A percentile compares a stretch with the other conserved stretches of the same genome.
Conservation (phyloP, 1,284 basidiomycete genomes). For the Afroboletus lepidellus region DNA sequence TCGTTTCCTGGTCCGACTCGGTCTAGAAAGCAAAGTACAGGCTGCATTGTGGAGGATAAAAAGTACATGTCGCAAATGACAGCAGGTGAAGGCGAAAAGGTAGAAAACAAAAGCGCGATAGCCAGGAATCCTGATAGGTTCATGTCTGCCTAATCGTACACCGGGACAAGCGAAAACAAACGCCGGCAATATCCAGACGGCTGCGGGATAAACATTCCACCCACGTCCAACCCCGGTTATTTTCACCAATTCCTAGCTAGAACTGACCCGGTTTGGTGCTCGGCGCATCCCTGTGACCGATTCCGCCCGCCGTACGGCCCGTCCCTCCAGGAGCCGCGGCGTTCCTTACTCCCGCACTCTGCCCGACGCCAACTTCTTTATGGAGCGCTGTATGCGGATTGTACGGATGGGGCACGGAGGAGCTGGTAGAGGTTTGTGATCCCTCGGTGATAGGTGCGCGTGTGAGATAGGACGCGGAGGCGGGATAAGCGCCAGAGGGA, state of each 20-base stretch:
- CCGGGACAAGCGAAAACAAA: slow-evolving; percentile 10
- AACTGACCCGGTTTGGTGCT: slow-evolving; percentile 38
- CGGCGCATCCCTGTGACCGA: slow-evolving; percentile 35
- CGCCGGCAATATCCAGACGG: neutral
- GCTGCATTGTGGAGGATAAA: neutral
- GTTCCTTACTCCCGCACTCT: slow-evolving; percentile 46
- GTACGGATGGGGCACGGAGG: slow-evolving; percentile 43
- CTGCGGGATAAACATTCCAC: neutral
- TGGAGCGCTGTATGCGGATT: slow-evolving; percentile 40
- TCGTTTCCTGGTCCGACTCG: neutral
- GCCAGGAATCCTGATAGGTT: neutral
- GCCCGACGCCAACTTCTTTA: slow-evolving; percentile 44
- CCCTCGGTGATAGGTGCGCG: slow-evolving; percentile 39
- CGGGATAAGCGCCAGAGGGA: slow-evolving; percentile 65
- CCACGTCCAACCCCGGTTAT: slow-evolving; percentile 14
- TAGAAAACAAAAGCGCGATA: slow-evolving; percentile 15
- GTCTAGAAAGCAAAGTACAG: neutral
- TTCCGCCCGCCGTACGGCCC: slow-evolving; percentile 41
- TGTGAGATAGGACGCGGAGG: slow-evolving; percentile 51
- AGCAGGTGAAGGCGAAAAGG: neutral
- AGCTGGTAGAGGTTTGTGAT: slow-evolving; percentile 44
- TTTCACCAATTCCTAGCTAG: slow-evolving; percentile 49
- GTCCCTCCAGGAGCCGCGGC: slow-evolving; percentile 45
- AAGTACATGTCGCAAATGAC: neutral
- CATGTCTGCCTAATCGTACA: slow-evolving; percentile 28